Base-by-base conservation (phyloP, 1,284 basidiomycete genomes). In the Melampsora occidentalis region DNA sequence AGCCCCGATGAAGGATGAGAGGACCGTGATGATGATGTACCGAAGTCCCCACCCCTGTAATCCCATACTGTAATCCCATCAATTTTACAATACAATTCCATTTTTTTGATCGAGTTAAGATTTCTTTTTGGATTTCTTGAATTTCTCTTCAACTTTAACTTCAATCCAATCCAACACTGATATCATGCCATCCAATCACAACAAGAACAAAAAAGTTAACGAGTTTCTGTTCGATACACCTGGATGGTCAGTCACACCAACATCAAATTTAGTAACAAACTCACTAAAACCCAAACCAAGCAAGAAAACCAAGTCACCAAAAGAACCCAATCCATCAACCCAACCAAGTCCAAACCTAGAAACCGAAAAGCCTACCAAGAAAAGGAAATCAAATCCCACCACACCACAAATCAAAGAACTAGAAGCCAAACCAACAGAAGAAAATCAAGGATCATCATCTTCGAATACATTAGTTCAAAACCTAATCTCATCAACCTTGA, bases 401-500 rank as follows among this genome's bases (percentile, higher is more conserved):
- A 59, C n/a, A 25, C 7, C 62, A 5, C 20, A 10, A 46, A 46
- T 14, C 64, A 57, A 28, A 61, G 22, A 35, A 42, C 16, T n/a
- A 61, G 22, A 28, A 35, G 6, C 25, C 63, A 31, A 63, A 31
- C 33, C 66, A 22, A 42, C 25, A 5, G 33, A 61, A 62, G 35
- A 64, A 9, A 12, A 10, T 25, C 35, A 22, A 10, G 39, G 70
- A 6, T 31, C 75, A 16, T 59, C 42, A 18, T 62, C 68, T 5
- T 67, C 78, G 10, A 31, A 68, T 68, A 18, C 12, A 46, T 25
- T 71, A 5, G 35, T 42, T 14, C 33, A 42, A 46, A 62, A 31
- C 31, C 7, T 71, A 25, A 65, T 81, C 33, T 81, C 80, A 12
- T 75, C 80, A 10, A 69, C 80, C 42, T 79, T 83, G 16, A 79